These are phyloP conservation scores for Suillus sp. DNA, from an alignment of 768 basidiomycete genomes.

Conservation along the genomic window DNA sequence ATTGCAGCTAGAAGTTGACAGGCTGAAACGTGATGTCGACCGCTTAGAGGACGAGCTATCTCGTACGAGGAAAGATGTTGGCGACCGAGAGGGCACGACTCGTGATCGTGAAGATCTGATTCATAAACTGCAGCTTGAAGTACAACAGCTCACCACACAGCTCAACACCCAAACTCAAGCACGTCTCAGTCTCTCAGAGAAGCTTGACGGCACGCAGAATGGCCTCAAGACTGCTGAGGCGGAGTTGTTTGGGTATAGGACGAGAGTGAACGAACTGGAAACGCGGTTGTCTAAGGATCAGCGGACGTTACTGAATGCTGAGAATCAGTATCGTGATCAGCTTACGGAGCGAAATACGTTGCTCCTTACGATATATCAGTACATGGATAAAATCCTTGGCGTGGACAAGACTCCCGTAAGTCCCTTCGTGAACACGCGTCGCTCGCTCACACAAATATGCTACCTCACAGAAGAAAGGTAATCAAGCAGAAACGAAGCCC, in stretches of 20 bases:
- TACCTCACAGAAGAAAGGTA: conserved; percentile 64
- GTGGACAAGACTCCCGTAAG: conserved; percentile 83
- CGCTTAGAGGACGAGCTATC: conserved; percentile 78
- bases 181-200: conserved; percentile 82
- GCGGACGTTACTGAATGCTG: conserved; percentile 64
- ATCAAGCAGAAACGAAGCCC: conserved; percentile 83
- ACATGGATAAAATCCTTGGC: conserved; percentile 91
- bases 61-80: conserved; percentile 68
- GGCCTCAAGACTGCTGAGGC: conserved; percentile 65
- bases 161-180: conserved; percentile 87
- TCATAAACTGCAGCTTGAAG: conserved; percentile 77
- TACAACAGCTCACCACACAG: conserved; percentile 76
- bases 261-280: conserved; percentile 76
- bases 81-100: conserved; percentile 61
- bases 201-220: conserved; percentile 73
- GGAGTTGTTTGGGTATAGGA: conserved; percentile 61
- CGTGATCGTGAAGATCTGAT: conserved; percentile 73
- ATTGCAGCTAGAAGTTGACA: conserved; percentile 86
- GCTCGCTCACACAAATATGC: background rate
- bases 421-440: background rate
- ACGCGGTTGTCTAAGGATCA: conserved; percentile 81
- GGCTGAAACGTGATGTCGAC: conserved; percentile 81
- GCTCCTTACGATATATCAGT: conserved; percentile 90
- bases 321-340: conserved; percentile 87
- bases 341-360: conserved; percentile 91